Percentiles rank a stretch among this genome's conserved stretches.
phyloP scores from a whole-genome alignment of 192 early-diverging fungal genomes.

The Piromyces sp. region DNA sequence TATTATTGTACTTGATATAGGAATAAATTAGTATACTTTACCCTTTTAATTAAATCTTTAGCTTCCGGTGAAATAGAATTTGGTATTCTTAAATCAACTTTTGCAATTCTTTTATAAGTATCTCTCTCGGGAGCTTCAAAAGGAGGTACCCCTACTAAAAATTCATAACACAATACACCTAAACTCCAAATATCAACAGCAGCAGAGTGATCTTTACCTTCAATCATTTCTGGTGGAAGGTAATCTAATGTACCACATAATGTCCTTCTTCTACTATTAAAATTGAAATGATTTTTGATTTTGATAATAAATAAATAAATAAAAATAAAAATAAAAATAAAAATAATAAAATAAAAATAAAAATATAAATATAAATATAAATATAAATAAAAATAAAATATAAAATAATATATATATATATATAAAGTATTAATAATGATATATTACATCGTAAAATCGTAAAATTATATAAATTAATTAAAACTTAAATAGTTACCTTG shows the following conservation, averaged over 20 bases:
- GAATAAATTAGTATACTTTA: conserved; percentile 10
- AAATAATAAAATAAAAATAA: no score
- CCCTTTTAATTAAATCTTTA: conserved; percentile 64
- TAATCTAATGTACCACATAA: conserved; percentile 93
- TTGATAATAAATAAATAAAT: neutral
- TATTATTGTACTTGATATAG: no score
- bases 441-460: no score
- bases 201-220: conserved; percentile 57
- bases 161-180: conserved; percentile 84
- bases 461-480: no score
- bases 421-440: no score
- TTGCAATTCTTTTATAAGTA: conserved; percentile 67
- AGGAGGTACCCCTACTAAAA: conserved; percentile 77
- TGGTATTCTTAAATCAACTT: conserved; percentile 70
- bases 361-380: no score
- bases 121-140: conserved; percentile 58
- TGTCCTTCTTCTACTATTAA: conserved; percentile 46
- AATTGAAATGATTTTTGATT: no score
- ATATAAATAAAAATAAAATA: no score
- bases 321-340: neutral
- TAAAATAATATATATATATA: no score
- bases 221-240: conserved; percentile 89
- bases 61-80: conserved; percentile 60
- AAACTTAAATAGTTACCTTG: conserved; percentile 10
- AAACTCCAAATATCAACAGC: conserved; percentile 84